Conservation (phyloP, 371 early-diverging fungal species). For the Rhizomucor miehei region DNA sequence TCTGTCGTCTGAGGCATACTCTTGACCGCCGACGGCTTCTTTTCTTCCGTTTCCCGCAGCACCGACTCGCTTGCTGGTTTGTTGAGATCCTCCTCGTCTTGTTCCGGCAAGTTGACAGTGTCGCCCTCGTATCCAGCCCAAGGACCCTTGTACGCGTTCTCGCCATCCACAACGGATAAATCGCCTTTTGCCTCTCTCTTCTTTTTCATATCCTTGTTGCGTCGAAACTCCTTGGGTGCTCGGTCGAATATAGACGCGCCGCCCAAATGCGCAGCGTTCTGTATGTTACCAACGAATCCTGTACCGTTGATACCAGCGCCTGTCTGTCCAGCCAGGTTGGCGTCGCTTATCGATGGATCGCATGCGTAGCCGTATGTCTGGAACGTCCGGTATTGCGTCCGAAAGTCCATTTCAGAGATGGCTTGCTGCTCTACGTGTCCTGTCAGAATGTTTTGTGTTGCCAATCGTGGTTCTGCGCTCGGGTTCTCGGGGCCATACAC, state of each 20-base stretch:
- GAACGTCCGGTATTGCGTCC: slow-evolving; percentile 79
- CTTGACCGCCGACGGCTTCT: slow-evolving; percentile 1
- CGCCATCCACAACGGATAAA: slow-evolving; percentile 71
- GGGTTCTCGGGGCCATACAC: slow-evolving; percentile 80
- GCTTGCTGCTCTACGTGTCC: slow-evolving; percentile 84
- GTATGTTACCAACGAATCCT: slow-evolving; percentile 71
- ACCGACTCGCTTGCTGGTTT: slow-evolving; percentile 15
- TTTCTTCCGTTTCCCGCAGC: slow-evolving; percentile 28
- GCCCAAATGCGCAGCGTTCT: slow-evolving; percentile 41
- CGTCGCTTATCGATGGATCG: slow-evolving; percentile 65
- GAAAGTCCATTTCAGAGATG: slow-evolving; percentile 74
- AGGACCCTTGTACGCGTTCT: slow-evolving; percentile 85
- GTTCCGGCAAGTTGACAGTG: slow-evolving; percentile 19
- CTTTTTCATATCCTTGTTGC: slow-evolving; percentile 51
- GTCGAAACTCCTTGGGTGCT: slow-evolving; percentile 43
- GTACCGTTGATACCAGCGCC: slow-evolving; percentile 58
- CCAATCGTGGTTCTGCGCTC: slow-evolving; percentile 44
- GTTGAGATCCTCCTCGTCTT: slow-evolving; percentile 6
- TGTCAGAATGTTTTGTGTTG: slow-evolving; percentile 65
- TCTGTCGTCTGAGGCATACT: slow-evolving; percentile 36
- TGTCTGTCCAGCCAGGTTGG: slow-evolving; percentile 47
- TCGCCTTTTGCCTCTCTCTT: slow-evolving; percentile 82
- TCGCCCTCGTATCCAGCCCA: slow-evolving; percentile 96
- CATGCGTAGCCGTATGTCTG: slow-evolving; percentile 81
- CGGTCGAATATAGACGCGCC: slow-evolving; percentile 58